Evolutionary conservation across 2,329 filamentous ascomycete species (phyloP), one percentile per base, ranked within the genome.

Genomic region (Colletotrichum cordylinicola): DNA sequence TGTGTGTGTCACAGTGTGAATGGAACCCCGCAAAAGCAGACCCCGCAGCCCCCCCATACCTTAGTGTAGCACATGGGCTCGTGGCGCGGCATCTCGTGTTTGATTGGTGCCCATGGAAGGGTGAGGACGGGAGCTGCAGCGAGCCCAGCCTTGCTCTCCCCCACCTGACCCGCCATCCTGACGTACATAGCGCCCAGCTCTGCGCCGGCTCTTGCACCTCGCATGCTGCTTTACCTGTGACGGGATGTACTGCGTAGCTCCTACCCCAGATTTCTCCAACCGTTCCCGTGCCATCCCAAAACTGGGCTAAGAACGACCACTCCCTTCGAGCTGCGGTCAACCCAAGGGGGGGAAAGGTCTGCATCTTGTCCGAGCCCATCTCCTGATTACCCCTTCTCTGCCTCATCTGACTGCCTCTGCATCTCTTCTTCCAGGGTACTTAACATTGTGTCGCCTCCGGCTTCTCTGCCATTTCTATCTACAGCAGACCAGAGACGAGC

Each of bases 221-320:
- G 24, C 33, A 8, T 52, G 39, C 31, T 55, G 35, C 29, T 70
- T 60, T 52, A 70, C 67, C 60, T 66, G 72, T 56, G 61, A 75
- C 72, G n/a, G 56, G 55, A 61, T 18, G 55, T n/a, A n/a, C n/a
- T n/a, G n/a, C n/a, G n/a, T 48, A 67, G 55, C 62, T 72, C 56
- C 62, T 62, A 75, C 73, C 62, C 73, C 62, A 72, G 73, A 72
- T 72, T 75, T 75, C 69, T 66, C 72, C 52, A 71, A 74, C 35
- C 72, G 67, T 72, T 66, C 61, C 62, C 69, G 55, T 72, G 62
- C 56, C 62, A 21, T 27, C 35, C 39, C 43, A 65, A 39, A 16
- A 64, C 33, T 21, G 35, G 61, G 61, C 61, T 64, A 58, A 58
- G 27, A 29, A 24, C 33, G 60, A 21, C 31, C 60, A 37, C 13